A percentile compares a stretch with the other conserved stretches of the same genome.
phyloP scores from a whole-genome alignment of 768 basidiomycete genomes.

The Russula sp. region DNA sequence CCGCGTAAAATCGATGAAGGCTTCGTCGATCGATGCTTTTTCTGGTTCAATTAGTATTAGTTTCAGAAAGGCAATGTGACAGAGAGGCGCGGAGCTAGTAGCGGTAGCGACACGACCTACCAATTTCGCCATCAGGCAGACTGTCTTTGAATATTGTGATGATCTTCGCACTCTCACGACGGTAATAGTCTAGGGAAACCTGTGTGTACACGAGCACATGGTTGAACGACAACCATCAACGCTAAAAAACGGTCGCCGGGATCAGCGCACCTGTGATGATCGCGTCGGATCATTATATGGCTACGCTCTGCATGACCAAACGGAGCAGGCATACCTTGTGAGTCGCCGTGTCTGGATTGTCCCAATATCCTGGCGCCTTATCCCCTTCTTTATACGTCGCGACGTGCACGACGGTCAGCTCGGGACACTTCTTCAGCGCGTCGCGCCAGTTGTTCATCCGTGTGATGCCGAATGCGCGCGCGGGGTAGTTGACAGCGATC shows the following conservation, averaged over 20 bases:
- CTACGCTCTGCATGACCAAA: neutral
- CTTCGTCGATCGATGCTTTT: conserved; percentile 97
- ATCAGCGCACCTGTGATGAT: neutral
- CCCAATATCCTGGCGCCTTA: conserved; percentile 83
- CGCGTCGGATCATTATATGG: neutral
- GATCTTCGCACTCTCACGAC: conserved; percentile 86
- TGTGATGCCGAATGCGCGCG: conserved; percentile 89
- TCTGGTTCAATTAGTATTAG: conserved; percentile 50
- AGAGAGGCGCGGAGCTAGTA: neutral
- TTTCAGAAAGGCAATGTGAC: neutral
- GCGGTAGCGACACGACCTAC: conserved; percentile 34
- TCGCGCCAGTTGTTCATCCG: conserved; percentile 79
- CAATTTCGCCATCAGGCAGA: conserved; percentile 74
- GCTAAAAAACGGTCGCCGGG: neutral
- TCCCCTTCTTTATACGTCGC: conserved; percentile 92
- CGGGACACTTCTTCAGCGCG: conserved; percentile 78
- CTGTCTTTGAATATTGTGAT: conserved; percentile 73
- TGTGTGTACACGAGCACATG: conserved; percentile 25
- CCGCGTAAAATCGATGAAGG: conserved; percentile 85
- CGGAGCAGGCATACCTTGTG: conserved; percentile 67
- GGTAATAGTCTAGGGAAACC: conserved; percentile 91
- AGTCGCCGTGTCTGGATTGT: conserved; percentile 78
- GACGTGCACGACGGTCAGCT: conserved; percentile 82
- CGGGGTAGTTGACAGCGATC: conserved; percentile 95
- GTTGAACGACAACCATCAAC: neutral